These are phyloP conservation scores for Tolypocladium capitatum DNA, from an alignment of 2,329 filamentous ascomycete species.

Conservation along the genomic window DNA sequence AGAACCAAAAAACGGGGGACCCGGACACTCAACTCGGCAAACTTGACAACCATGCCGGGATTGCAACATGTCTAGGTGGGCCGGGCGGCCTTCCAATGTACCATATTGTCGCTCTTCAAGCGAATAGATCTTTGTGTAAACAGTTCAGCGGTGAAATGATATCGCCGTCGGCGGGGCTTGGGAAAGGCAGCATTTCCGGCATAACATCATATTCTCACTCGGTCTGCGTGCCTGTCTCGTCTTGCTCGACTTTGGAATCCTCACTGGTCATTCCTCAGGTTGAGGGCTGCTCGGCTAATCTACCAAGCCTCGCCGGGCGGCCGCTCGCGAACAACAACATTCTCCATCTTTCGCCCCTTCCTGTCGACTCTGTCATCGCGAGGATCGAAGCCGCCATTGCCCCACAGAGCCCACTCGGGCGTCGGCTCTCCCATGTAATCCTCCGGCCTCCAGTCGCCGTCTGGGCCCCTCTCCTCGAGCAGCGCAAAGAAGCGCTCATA, in stretches of 20 bases:
- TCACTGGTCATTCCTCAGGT: neutral
- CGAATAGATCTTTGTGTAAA: slow-evolving; percentile 29
- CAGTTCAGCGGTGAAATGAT: slow-evolving; percentile 21
- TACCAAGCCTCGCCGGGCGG: slow-evolving; percentile 10
- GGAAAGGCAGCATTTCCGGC: slow-evolving; percentile 17
- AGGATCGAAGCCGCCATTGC: slow-evolving; percentile 87
- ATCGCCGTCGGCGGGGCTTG: slow-evolving; percentile 14
- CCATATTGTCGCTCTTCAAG: slow-evolving; percentile 25
- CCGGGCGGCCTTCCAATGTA: slow-evolving; percentile 17
- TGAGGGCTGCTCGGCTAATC: neutral
- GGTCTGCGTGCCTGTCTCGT: neutral
- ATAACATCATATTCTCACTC: slow-evolving; percentile 13
- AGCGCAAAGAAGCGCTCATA: slow-evolving; percentile 81
- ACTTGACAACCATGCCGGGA: neutral
- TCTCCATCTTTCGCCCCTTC: slow-evolving; percentile 59
- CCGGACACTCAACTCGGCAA: slow-evolving; percentile 1
- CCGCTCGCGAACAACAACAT: slow-evolving; percentile 17
- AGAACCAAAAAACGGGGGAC: neutral
- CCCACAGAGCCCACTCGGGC: slow-evolving; percentile 91
- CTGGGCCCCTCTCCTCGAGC: slow-evolving; percentile 52
- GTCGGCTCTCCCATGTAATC: slow-evolving; percentile 81
- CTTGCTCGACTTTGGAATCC: neutral
- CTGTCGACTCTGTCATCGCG: slow-evolving; percentile 75
- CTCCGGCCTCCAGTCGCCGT: slow-evolving; percentile 67
- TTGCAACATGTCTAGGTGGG: slow-evolving; percentile 9